A percentile compares a stretch with the other conserved stretches of the same genome.
phyloP scores from a whole-genome alignment of 805 yeast genomes.

The Pichia californica region DNA sequence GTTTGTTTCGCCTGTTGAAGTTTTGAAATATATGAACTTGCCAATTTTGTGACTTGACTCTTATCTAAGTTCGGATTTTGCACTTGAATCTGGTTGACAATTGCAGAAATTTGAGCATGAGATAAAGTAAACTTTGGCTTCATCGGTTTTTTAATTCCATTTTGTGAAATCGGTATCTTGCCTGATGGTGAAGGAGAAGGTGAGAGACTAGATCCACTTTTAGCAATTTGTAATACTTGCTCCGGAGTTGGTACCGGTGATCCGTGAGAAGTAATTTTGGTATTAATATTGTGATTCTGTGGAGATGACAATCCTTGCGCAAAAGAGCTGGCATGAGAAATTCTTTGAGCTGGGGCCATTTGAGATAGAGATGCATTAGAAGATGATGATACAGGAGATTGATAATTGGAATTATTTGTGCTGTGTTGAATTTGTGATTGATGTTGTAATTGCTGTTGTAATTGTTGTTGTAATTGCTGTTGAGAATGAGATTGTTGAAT shows the following conservation, averaged over 20 bases:
- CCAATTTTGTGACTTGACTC: constrained; percentile 59
- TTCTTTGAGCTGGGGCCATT: constrained; percentile 1
- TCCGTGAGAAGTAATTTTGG: too few species aligned
- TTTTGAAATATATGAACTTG: constrained; percentile 56
- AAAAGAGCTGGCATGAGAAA: neutral
- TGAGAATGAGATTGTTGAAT: constrained; percentile 10
- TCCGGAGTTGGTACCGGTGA: constrained; percentile 22
- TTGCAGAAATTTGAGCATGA: constrained; percentile 59
- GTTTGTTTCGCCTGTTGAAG: constrained; percentile 33
- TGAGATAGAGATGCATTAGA: neutral
- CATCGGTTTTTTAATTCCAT: constrained; percentile 7
- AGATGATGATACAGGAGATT: neutral
- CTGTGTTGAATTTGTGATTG: too few species aligned
- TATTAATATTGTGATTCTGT: too few species aligned
- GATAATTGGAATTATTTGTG: neutral
- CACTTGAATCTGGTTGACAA: constrained; percentile 57
- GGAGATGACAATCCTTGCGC: constrained; percentile 6
- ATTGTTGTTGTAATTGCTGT: constrained; percentile 9
- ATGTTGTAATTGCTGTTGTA: too few species aligned
- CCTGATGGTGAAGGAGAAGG: constrained; percentile 14
- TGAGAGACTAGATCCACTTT: constrained; percentile 3
- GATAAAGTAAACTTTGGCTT: constrained; percentile 34
- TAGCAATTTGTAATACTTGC: constrained; percentile 16
- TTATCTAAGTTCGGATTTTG: constrained; percentile 57
- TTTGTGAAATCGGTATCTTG: neutral